A percentile compares a stretch with the other conserved stretches of the same genome.
Conservation (phyloP, 2,329 filamentous ascomycete genomes). For the Byssoonygena ceratinophila region DNA sequence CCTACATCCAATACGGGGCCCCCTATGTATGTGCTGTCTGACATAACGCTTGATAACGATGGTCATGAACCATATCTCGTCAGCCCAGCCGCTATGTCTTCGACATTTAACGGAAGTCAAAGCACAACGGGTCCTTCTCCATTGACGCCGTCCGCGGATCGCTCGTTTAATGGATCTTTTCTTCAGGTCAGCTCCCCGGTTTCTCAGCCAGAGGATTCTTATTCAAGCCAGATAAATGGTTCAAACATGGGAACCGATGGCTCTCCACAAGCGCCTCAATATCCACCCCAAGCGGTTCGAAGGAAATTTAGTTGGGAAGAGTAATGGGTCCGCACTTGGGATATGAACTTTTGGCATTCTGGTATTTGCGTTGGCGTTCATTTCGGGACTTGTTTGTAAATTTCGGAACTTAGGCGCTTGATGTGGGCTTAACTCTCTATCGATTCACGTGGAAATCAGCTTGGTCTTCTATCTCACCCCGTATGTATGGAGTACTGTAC, state of each 20-base stretch:
- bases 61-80: constrained; percentile 5
- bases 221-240: background rate
- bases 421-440: too few relatives aligned
- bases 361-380: background rate
- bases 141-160: constrained; percentile 7
- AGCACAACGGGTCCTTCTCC: constrained; percentile 12
- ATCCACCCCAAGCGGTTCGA: background rate
- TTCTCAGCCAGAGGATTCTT: background rate
- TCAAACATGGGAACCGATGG: background rate
- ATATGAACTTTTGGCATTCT: background rate
- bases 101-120: background rate
- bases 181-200: background rate
- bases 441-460: too few relatives aligned
- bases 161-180: constrained; percentile 7
- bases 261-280: background rate
- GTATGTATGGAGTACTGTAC: too few relatives aligned
- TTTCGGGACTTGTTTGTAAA: background rate
- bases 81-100: constrained; percentile 12
- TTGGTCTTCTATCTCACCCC: too few relatives aligned
- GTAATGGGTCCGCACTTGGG: background rate
- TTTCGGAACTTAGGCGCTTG: too few relatives aligned
- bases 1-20: background rate
- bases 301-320: constrained; percentile 16
- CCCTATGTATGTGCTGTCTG: constrained; percentile 1
- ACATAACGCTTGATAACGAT: background rate